Base-by-base conservation (phyloP, 257 asterid genomes). In the Nicotiana tabacum region DNA sequence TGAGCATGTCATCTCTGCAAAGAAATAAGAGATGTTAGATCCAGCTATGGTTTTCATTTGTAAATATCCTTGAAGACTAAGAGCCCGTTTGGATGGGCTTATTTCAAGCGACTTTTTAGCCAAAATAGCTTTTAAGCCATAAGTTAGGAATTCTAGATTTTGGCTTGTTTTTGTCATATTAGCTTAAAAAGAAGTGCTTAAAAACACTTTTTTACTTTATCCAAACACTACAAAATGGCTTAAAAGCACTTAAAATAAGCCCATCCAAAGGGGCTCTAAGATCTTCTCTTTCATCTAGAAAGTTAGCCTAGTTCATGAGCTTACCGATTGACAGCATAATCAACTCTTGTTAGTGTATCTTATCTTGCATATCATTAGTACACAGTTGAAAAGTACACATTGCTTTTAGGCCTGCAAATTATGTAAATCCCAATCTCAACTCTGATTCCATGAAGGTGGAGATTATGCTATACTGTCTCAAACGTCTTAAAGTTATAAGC, bases 371-470 rank as follows among this genome's bases (percentile, higher is more conserved):
- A 74, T 27, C 16, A 74, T 27, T 48, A 27, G 27, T 74, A 48
- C 62, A 15, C 64, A 48, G 27, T 48, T 74, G 80, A 51, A 51
- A 39, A 53, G 53, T 55, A 66, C 66, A 81, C 16, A 66, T 74
- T 74, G 46, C 43, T 74, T 74, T 27, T 74, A 27, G 64, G 62
- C 62, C 80, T 74, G 39, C 79, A 27, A 48, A 33, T 48, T 74
- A 24, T 32, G 46, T 61, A 27, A 57, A 76, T 33, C 72, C 8
- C 66, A 58, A 18, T 57, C 29, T 35, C 67, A n/a, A n/a, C 27
- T 82, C 33, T 77, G 43, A 51, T 46, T 70, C 57, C 83, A 21
- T 81, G 76, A 48, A 53, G 78, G 77, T 9, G 35, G 78, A n/a
- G 67, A 33, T 30, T 51, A 24, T 80, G 67, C 32, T 77, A 37